A percentile compares a stretch with the other conserved stretches of the same genome.
Evolutionary conservation across 73 alveolate genomes (phyloP).

Genomic region (Urostyla sp.): DNA sequence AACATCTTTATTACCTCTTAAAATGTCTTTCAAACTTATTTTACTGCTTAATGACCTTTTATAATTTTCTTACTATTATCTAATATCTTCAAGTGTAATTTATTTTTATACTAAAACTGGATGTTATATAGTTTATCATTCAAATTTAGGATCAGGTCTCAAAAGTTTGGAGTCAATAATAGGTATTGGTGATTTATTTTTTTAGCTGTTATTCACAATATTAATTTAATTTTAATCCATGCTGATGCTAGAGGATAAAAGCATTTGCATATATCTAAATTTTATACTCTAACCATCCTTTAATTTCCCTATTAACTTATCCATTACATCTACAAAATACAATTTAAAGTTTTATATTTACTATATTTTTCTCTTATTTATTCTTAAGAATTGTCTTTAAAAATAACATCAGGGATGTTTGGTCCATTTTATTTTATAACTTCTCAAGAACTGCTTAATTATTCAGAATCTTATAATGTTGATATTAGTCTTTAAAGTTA

Average conservation of each 20-base stretch:
- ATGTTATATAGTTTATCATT: background rate
- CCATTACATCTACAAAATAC: slow-evolving; percentile 20
- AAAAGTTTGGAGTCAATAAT: background rate
- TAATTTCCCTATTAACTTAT: slow-evolving; percentile 13
- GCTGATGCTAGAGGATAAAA: background rate
- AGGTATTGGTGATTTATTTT: background rate
- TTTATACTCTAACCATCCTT: slow-evolving; percentile 18
- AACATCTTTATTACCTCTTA: background rate
- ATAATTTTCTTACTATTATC: slow-evolving; percentile 18
- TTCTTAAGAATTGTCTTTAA: no score
- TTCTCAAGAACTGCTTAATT: no score
- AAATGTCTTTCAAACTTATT: slow-evolving; percentile 2
- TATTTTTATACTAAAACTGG: background rate
- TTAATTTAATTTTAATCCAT: slow-evolving; percentile 1
- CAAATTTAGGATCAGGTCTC: slow-evolving; percentile 12
- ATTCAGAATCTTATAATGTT: no score
- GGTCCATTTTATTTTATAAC: no score
- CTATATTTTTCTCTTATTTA: no score
- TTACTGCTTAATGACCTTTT: background rate
- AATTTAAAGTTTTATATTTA: no score
- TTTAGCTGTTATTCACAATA: slow-evolving; percentile 1
- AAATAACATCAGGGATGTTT: no score
- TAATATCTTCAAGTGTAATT: slow-evolving; percentile 20
- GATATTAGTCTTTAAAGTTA: no score
- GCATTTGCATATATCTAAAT: slow-evolving; percentile 23